Evolutionary conservation across 2,329 filamentous ascomycete genomes (phyloP).

Genomic region (Fonsecaea pedrosoi): DNA sequence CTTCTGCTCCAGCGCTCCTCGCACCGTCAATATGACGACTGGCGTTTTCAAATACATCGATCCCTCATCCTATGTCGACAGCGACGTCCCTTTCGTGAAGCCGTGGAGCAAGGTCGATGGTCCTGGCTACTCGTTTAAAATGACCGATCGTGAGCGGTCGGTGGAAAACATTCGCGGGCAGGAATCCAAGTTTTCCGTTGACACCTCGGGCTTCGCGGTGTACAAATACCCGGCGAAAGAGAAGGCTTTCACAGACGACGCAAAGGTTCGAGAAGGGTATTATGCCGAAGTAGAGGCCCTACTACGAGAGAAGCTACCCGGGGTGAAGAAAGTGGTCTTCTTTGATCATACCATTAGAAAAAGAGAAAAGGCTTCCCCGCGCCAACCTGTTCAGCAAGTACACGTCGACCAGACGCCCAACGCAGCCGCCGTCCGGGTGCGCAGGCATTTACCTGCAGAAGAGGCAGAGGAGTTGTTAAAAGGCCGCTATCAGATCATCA

Average conservation of each 20-base stretch:
- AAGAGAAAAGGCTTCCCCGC: constrained; percentile 59
- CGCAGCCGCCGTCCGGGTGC: constrained; percentile 67
- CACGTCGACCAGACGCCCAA: constrained; percentile 74
- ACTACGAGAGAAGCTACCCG: constrained; percentile 61
- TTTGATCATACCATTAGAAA: constrained; percentile 76
- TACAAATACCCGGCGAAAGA: constrained; percentile 61
- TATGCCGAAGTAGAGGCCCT: constrained; percentile 68
- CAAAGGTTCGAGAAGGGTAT: constrained; percentile 62
- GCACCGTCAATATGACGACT: constrained; percentile 60
- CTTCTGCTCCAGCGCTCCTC: constrained; percentile 15
- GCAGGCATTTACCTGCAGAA: constrained; percentile 62
- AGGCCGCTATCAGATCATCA: constrained; percentile 70
- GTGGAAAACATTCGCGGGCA: constrained; percentile 64
- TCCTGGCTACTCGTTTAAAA: constrained; percentile 61
- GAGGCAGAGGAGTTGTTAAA: constrained; percentile 65
- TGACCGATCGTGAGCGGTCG: constrained; percentile 54
- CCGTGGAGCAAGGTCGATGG: constrained; percentile 72
- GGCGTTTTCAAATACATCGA: constrained; percentile 68
- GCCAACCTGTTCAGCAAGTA: constrained; percentile 72
- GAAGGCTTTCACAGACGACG: constrained; percentile 63
- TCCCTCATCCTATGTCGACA: constrained; percentile 54
- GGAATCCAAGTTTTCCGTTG: constrained; percentile 60
- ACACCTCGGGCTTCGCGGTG: constrained; percentile 66
- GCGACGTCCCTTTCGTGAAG: constrained; percentile 50
- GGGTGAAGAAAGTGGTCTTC: constrained; percentile 67